Evolutionary conservation across 1,284 basidiomycete genomes (phyloP), one percentile per base, ranked within the genome.

Genomic region (Sanghuangporus weigelae): DNA sequence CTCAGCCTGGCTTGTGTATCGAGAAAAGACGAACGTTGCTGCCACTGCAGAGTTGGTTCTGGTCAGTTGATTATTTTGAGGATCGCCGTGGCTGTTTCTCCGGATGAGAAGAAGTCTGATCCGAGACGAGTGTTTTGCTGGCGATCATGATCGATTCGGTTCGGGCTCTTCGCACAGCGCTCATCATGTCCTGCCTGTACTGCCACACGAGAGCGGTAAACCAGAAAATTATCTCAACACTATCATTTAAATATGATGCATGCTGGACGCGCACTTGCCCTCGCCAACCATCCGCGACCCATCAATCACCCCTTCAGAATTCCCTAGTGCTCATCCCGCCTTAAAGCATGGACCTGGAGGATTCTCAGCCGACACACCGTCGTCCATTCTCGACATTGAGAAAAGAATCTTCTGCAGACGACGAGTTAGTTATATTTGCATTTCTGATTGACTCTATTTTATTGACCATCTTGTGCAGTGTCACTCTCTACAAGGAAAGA

Each of bases 381-480:
- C n/a, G 59, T 11, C 49, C 50, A 19, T 44, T 54, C 21, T 51
- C 59, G 23, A 40, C 26, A 31, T 5, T 44, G 38, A 51, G 49
- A 23, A 51, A 26, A 31, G 49, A 60, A 23, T 60, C 59, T 35
- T 60, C 59, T 12, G 59, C 46, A 23, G 46, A 49, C 14, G 46
- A 49, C 5, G 46, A 60, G 59, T 60, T 16, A 14, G 59, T 60
- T 35, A 23, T 7, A 31, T 19, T 26, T 26, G 16, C 26, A 51
- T 10, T 7, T 51, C 19, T 49, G 16, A 19, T 26, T 35, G 10
- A 39, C 14, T 21, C 23, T 11, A 2, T 11, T 12, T 49, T 46
- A 38, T 51, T 14, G 21, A 38, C 31, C 12, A 35, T 44, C 19
- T 40, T 46, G 16, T 51, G 11, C 21, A 60, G 59, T 39, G 31